A percentile compares a stretch with the other conserved stretches of the same genome.
Conservation (phyloP, 140 eudicot species). For the Anethum foeniculum region DNA sequence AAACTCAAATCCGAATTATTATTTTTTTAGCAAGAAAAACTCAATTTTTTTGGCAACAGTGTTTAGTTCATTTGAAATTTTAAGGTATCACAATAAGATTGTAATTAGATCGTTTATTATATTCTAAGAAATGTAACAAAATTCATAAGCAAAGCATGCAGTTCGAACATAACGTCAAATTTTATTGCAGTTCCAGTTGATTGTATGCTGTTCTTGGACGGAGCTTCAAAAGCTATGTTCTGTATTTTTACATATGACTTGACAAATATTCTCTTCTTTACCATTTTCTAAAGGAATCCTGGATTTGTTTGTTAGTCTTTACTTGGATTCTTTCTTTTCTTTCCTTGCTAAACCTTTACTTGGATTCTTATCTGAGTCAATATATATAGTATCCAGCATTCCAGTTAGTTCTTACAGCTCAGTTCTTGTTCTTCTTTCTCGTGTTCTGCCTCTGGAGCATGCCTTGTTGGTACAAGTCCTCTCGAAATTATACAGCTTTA, state of each 20-base stretch:
- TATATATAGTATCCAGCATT: neutral
- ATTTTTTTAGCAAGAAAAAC: too few species aligned
- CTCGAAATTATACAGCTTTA: neutral
- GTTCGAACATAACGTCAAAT: slow-evolving; percentile 3
- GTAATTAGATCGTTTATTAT: too few species aligned
- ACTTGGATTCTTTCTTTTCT: neutral
- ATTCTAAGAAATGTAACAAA: neutral
- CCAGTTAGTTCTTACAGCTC: neutral
- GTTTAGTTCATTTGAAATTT: too few species aligned
- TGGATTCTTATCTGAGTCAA: neutral
- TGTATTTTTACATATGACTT: neutral
- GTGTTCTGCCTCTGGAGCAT: neutral
- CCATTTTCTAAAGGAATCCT: neutral
- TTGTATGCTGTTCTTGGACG: slow-evolving; percentile 6
- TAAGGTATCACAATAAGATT: too few species aligned
- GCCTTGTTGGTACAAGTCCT: neutral
- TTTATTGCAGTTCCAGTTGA: neutral
- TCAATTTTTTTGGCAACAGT: too few species aligned
- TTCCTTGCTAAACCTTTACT: neutral
- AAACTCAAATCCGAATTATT: too few species aligned
- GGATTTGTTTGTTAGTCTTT: neutral
- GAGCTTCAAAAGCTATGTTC: slow-evolving; percentile 1
- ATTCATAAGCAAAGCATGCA: neutral
- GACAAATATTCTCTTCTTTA: neutral
- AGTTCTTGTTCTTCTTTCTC: neutral